Base-by-base conservation (phyloP, 1,284 basidiomycete species). In the Heliocybe sulcata region DNA sequence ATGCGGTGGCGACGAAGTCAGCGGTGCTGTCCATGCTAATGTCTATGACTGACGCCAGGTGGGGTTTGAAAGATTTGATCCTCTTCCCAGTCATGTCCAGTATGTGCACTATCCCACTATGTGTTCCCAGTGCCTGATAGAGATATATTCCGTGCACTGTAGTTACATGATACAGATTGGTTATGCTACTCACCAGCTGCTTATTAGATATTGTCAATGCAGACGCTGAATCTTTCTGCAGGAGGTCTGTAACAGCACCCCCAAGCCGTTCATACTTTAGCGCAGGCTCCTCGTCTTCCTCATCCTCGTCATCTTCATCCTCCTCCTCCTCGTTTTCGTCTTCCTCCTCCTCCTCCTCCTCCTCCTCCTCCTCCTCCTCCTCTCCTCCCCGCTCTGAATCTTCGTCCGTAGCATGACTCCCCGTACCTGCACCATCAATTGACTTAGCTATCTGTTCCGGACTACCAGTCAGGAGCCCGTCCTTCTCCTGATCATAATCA, bases 1-100 rank as follows among this genome's bases (percentile, higher is more conserved):
- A 94, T 0, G 95, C 91, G 9, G 94, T 95, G 1, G 87, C 94
- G 3, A 99, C 82, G 67, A 94, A 98, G 56, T 98, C 94, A 45
- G 83, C 87, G 1, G 89, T 89, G 52, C 80, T 74, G 68, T 98
- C 96, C 63, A 99, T 79, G 51, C 82, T 82, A 35, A 98, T 84
- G 65, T 94, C 93, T 51, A 87, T 83, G 53, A 99, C 79, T 19
- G 90, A 91, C 0, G 96, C 96, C n/a, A 87, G 79, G 65, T 99
- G 97, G 2, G 92, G 90, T 59, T 93, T 87, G 68, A 90, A 97
- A 3, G 92, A 94, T 71, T 94, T 95, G 69, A 96, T 79, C 52
- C 91, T 84, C 57, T 86, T 82, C 9, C 94, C 93, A 22, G 82
- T 72, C 53, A 92, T 78, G 65, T 88, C 89, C 10, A 98, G 75